phyloP scores from a whole-genome alignment of 352 stramenopile species.

The Phytophthora megakarya region DNA sequence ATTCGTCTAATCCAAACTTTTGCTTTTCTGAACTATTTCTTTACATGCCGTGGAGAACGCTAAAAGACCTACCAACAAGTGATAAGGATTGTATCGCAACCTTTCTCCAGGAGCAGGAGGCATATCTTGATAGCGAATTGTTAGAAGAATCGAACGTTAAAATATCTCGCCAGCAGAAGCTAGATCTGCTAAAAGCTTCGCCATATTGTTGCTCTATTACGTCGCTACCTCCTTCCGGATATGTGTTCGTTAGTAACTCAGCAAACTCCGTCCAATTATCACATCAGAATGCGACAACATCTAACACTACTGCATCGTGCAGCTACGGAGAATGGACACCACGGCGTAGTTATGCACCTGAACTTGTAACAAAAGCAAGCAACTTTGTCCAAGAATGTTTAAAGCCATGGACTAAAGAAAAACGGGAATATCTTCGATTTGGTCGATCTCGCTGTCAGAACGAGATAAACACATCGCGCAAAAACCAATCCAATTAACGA shows the following conservation, averaged over 20 bases:
- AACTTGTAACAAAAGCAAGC: too few relatives aligned
- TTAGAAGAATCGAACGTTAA: constrained; percentile 8
- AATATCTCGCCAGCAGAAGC: constrained; percentile 2
- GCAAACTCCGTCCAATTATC: background rate
- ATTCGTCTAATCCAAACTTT: constrained; percentile 2
- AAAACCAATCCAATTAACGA: constrained; percentile 3
- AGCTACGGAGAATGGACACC: too few relatives aligned
- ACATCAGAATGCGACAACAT: too few relatives aligned
- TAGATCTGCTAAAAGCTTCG: constrained; percentile 5
- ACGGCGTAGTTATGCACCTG: too few relatives aligned
- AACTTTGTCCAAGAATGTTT: too few relatives aligned
- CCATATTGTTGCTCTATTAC: background rate
- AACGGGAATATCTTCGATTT: background rate
- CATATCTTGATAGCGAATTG: background rate
- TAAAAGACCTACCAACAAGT: background rate
- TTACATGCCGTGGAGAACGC: constrained; percentile 1
- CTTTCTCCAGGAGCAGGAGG: constrained; percentile 1
- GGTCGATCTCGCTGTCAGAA: too few relatives aligned
- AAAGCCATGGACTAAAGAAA: background rate
- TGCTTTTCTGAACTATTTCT: constrained; percentile 9
- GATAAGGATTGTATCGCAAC: constrained; percentile 3
- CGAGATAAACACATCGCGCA: background rate
- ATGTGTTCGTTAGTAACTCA: constrained; percentile 8
- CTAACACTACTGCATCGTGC: too few relatives aligned
- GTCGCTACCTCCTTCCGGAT: constrained; percentile 2